Base-by-base conservation (phyloP, 2,329 filamentous ascomycete species). In the Neoscytalidium dimidiatum region DNA sequence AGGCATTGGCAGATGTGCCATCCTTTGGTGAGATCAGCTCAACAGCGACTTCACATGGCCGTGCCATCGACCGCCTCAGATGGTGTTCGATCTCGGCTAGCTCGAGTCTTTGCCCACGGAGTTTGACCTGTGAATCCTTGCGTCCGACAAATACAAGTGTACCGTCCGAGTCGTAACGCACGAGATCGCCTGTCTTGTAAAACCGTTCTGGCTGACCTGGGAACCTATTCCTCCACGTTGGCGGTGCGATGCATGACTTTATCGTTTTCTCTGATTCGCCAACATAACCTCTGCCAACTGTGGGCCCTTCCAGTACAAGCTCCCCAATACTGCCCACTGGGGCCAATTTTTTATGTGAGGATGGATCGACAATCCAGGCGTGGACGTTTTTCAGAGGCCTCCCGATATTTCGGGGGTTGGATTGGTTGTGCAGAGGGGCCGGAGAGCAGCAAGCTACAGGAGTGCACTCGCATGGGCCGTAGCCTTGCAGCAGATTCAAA, bases 311-410 rank as follows among this genome's bases (percentile, higher is more conserved):
- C 13, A 77, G 70, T 4, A 76, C 67, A 11, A 77, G 46, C 46
- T 77, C 75, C 19, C 75, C 75, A 31, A 72, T 74, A 48, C 72
- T 73, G 0, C 74, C 74, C 21, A 76, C 74, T 0, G 74, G 74
- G 26, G 73, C 70, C 17, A 76, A 66, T 11, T 70, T 71, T 35
- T 76, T 69, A 11, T 70, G 69, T 3, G 23, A 2, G 1, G 2
- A 1, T 7, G 73, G 71, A 35, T 75, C 69, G 1, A 75, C 73
- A 19, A 80, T 66, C 77, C 52, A 57, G 2, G 14, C 52, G 5
- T 23, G n/a, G 19, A 57, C 52, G 3, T 23, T 21, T 0, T 5
- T 4, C 0, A 48, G 23, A n/a, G 19, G 28, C 8, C 5, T n/a
- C 8, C 52, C 52, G 14, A 57, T 19, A 14, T 43, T 28, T 3